Conservation (phyloP, 176 grass and related monocot species). For the Oryza punctata region DNA sequence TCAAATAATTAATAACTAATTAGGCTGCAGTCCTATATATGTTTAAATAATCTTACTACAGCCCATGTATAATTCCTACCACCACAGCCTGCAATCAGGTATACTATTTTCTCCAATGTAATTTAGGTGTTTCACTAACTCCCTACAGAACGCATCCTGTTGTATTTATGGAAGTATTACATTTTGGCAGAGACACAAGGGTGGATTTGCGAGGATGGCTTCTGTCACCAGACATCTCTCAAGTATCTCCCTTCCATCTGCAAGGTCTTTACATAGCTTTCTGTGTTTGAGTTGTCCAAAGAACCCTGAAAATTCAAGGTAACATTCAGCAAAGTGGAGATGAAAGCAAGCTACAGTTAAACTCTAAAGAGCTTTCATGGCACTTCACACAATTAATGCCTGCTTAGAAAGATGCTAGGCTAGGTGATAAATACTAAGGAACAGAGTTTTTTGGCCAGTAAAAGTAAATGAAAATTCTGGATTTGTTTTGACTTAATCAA, state of each 20-base stretch:
- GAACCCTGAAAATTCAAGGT: conserved; percentile 56
- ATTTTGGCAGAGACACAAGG: not conserved
- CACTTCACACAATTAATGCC: not conserved
- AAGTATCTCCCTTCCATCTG: conserved; percentile 93
- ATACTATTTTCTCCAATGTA: not conserved
- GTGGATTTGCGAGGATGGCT: not conserved
- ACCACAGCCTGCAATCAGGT: not conserved
- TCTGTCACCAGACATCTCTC: conserved; percentile 85
- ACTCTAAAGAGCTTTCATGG: not conserved
- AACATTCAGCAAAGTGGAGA: conserved; percentile 18
- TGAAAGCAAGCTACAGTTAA: not conserved
- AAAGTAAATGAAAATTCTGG: not conserved
- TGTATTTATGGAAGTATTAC: not conserved
- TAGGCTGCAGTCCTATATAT: conserved; percentile 8
- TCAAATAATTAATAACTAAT: conserved; percentile 23
- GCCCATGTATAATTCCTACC: not conserved
- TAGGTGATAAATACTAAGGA: not conserved
- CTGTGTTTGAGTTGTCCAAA: conserved; percentile 70
- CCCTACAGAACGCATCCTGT: not conserved
- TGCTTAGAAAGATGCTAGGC: not conserved
- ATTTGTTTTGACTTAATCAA: not conserved
- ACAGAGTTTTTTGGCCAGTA: not conserved
- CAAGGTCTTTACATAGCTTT: conserved; percentile 84
- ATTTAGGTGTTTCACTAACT: not conserved
- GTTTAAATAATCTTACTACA: not conserved